These are phyloP conservation scores for Volvariella volvacea DNA, from an alignment of 1,284 basidiomycete genomes.

Conservation along the genomic window DNA sequence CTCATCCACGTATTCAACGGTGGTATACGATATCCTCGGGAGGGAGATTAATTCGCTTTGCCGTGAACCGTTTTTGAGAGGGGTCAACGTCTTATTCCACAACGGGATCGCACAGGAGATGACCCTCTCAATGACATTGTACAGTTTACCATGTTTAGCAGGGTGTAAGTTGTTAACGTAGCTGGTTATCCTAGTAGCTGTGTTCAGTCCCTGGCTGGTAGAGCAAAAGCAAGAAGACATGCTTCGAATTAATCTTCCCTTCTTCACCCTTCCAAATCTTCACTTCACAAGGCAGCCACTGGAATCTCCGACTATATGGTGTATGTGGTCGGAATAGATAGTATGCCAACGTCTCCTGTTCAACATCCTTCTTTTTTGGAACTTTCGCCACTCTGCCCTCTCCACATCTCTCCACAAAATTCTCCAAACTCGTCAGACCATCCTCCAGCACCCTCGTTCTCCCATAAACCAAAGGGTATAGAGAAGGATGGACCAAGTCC, in stretches of 20 bases:
- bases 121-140: conserved; percentile 19
- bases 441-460: too few species aligned
- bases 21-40: too few species aligned
- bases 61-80: conserved; percentile 10
- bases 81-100: conserved; percentile 21
- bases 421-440: conserved; percentile 12
- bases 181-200: conserved; percentile 14
- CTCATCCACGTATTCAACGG: too few species aligned
- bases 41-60: too few species aligned
- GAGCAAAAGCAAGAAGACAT: too few species aligned
- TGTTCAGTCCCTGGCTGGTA: too few species aligned
- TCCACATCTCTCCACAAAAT: conserved; percentile 14
- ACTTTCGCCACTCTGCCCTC: conserved; percentile 12
- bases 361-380: conserved; percentile 6
- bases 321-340: not conserved
- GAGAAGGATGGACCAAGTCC: conserved; percentile 38
- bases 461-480: conserved; percentile 33
- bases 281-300: conserved; percentile 25
- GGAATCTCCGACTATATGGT: conserved; percentile 17
- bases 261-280: conserved; percentile 7
- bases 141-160: conserved; percentile 13
- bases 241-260: conserved; percentile 6
- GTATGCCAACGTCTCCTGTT: not conserved
- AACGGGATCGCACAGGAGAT: conserved; percentile 22
- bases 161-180: conserved; percentile 26